phyloP scores from a whole-genome alignment of 345 rosid species.

The Salix brachista region DNA sequence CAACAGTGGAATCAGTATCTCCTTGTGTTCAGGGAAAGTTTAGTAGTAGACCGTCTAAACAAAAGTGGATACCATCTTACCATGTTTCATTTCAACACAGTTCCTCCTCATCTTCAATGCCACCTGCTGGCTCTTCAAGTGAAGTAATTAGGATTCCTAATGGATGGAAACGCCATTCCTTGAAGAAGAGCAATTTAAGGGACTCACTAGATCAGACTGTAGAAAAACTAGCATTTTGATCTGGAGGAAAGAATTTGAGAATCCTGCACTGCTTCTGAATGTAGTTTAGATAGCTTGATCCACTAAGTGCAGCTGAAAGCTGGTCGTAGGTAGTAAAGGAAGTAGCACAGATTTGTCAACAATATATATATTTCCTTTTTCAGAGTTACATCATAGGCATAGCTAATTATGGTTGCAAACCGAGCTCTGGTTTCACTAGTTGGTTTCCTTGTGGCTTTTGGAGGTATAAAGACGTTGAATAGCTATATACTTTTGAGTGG shows the following conservation, averaged over 20 bases:
- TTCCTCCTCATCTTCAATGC: slow-evolving; percentile 5
- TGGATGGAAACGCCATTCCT: neutral
- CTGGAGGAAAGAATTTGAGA: neutral
- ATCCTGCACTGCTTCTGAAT: neutral
- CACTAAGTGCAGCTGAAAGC: slow-evolving; percentile 4
- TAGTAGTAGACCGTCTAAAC: slow-evolving; percentile 17
- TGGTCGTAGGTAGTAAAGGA: slow-evolving; percentile 10
- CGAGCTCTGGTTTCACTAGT: neutral
- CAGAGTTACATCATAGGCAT: neutral
- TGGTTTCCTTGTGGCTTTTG: neutral
- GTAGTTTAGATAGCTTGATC: neutral
- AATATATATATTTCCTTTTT: neutral
- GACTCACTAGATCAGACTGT: slow-evolving; percentile 8
- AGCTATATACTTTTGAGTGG: neutral
- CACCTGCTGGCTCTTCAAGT: slow-evolving; percentile 5
- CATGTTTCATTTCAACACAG: slow-evolving; percentile 14
- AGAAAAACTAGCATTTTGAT: slow-evolving; percentile 28
- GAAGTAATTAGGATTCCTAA: slow-evolving; percentile 8
- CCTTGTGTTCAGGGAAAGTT: slow-evolving; percentile 15
- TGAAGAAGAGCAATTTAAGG: slow-evolving; percentile 12
- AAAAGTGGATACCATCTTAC: slow-evolving; percentile 17
- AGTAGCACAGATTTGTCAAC: neutral
- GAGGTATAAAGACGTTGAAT: neutral
- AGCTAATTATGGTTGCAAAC: neutral
- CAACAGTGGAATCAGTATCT: slow-evolving; percentile 21